Conservation (phyloP, 2,329 filamentous ascomycete genomes). For the Aspergillus felis region DNA sequence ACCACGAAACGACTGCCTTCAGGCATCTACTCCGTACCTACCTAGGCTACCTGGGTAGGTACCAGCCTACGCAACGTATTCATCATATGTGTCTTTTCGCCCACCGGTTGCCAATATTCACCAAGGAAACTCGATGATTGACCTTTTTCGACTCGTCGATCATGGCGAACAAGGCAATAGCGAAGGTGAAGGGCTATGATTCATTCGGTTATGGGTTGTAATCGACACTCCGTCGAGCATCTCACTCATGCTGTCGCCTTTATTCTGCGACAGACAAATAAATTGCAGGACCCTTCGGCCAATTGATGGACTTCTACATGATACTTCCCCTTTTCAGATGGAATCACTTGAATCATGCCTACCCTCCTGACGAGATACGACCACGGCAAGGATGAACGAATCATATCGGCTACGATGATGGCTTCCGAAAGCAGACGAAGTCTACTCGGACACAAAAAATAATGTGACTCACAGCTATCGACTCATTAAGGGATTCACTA, state of each 20-base stretch:
- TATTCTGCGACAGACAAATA: not conserved
- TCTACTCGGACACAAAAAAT: not conserved
- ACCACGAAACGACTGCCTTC: no score
- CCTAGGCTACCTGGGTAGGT: not conserved
- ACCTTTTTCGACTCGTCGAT: not conserved
- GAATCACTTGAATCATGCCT: not conserved
- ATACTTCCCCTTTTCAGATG: not conserved
- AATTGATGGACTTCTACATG: not conserved
- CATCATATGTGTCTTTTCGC: not conserved
- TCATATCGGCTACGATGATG: not conserved
- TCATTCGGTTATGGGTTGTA: not conserved
- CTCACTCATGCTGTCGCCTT: not conserved
- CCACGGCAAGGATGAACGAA: not conserved
- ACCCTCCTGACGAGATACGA: not conserved
- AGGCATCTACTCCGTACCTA: not conserved
- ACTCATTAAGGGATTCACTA: not conserved
- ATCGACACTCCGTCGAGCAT: not conserved
- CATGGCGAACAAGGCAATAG: not conserved
- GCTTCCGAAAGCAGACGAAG: not conserved
- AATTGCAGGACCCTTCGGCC: not conserved
- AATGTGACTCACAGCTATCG: not conserved
- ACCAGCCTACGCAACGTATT: not conserved
- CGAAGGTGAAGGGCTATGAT: no score
- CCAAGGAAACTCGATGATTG: no score
- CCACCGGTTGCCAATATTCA: not conserved